phyloP scores from a whole-genome alignment of 805 yeast genomes.

The Metschnikowia amazonensis region DNA sequence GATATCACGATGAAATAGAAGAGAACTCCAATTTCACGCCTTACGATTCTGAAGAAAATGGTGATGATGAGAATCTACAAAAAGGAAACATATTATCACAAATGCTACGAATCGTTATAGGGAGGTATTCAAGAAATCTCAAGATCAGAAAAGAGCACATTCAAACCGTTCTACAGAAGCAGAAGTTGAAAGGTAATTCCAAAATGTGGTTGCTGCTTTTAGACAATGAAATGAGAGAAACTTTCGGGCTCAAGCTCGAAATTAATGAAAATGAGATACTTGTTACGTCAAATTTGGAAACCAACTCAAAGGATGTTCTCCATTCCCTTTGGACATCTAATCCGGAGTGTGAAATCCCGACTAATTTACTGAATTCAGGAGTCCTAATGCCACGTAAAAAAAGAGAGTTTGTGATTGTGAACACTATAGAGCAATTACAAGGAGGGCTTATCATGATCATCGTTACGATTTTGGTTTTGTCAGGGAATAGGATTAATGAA shows the following conservation, averaged over 20 bases:
- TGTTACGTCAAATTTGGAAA: conserved; percentile 22
- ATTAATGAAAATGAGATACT: conserved; percentile 17
- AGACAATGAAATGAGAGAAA: conserved; percentile 18
- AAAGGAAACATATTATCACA: conserved; percentile 4
- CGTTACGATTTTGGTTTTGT: conserved; percentile 27
- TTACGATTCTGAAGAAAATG: background rate
- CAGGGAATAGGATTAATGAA: conserved; percentile 32
- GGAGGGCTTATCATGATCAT: conserved; percentile 30
- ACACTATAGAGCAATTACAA: conserved; percentile 27
- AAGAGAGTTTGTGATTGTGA: conserved; percentile 19
- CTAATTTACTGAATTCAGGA: conserved; percentile 1
- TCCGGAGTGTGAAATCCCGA: background rate
- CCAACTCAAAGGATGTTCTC: conserved; percentile 21
- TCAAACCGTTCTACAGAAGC: conserved; percentile 11
- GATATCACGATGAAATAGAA: background rate
- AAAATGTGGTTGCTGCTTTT: conserved; percentile 21
- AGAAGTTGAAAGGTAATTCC: conserved; percentile 18
- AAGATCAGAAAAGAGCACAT: conserved; percentile 16
- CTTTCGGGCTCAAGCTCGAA: conserved; percentile 27
- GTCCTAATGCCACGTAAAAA: conserved; percentile 22
- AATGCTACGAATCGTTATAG: conserved; percentile 12
- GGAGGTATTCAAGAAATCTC: conserved; percentile 12
- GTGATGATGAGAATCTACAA: background rate
- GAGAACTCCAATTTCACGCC: background rate
- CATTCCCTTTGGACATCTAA: conserved; percentile 23